phyloP scores from a whole-genome alignment of 2,329 filamentous ascomycete genomes.

The Pochonia chlamydosporia region DNA sequence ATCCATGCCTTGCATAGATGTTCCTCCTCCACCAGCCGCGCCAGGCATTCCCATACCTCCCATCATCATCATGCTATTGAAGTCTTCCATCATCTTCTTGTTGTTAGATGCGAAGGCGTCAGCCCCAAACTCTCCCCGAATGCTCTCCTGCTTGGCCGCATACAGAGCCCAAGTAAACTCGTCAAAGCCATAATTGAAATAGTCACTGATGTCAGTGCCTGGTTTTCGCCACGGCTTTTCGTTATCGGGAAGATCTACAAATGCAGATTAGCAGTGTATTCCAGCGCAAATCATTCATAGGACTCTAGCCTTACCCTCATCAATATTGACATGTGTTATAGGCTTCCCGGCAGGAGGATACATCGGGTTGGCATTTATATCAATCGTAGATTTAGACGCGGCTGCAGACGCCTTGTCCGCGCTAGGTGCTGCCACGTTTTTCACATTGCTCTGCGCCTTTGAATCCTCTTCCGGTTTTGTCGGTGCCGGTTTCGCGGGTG shows the following conservation, averaged over 20 bases:
- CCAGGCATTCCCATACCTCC: constrained; percentile 40
- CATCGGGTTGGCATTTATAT: constrained; percentile 75
- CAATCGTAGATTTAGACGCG: constrained; percentile 73
- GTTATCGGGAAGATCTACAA: constrained; percentile 62
- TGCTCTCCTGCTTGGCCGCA: constrained; percentile 76
- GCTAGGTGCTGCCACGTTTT: constrained; percentile 33
- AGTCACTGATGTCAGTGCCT: constrained; percentile 90
- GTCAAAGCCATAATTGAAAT: constrained; percentile 99
- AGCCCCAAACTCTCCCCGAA: constrained; percentile 70
- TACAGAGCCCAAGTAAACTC: constrained; percentile 98
- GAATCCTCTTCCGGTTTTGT: constrained; percentile 41
- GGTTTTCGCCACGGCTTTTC: constrained; percentile 95
- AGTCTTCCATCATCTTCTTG: constrained; percentile 75
- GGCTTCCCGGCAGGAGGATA: constrained; percentile 78
- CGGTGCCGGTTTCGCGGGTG: constrained; percentile 37
- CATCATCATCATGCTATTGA: constrained; percentile 65
- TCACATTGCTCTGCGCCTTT: constrained; percentile 19
- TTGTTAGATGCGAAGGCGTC: constrained; percentile 56
- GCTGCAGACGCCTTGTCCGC: constrained; percentile 55
- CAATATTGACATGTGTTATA: constrained; percentile 69
- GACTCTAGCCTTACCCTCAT: constrained; percentile 43
- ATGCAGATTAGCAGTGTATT: background rate
- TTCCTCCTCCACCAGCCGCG: constrained; percentile 25
- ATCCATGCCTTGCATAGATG: constrained; percentile 51
- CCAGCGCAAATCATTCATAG: background rate